A percentile compares a stretch with the other conserved stretches of the same genome.
phyloP scores from a whole-genome alignment of 805 yeast species.

The Candida endomychidarum region DNA sequence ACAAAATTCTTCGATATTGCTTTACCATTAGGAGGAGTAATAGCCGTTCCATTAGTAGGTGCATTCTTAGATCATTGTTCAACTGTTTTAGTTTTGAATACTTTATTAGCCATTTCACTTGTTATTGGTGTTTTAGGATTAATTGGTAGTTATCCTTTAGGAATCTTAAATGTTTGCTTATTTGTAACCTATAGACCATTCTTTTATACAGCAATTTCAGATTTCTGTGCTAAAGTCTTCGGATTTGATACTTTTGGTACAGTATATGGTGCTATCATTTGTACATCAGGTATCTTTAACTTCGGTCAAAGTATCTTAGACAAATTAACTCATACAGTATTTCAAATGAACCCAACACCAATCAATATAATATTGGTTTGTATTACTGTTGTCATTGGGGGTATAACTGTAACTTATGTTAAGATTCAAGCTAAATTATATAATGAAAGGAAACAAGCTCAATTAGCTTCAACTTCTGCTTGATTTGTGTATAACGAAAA shows the following conservation, averaged over 20 bases:
- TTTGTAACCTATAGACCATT: conserved; percentile 58
- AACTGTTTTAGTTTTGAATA: conserved; percentile 43
- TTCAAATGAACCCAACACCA: conserved; percentile 57
- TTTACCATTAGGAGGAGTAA: conserved; percentile 55
- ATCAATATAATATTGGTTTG: conserved; percentile 41
- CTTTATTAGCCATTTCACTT: conserved; percentile 41
- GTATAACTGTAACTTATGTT: conserved; percentile 41
- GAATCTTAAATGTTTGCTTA: conserved; percentile 44
- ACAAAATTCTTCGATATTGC: conserved; percentile 53
- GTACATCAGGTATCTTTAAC: conserved; percentile 52
- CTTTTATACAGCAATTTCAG: conserved; percentile 57
- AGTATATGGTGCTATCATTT: conserved; percentile 56
- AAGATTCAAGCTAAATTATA: conserved; percentile 13
- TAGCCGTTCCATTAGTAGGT: conserved; percentile 57
- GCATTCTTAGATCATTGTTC: conserved; percentile 49
- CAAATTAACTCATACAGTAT: conserved; percentile 48
- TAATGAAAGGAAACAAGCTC: conserved; percentile 13
- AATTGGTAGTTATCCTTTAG: conserved; percentile 39
- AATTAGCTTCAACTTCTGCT: conserved; percentile 6
- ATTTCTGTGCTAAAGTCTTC: conserved; percentile 61
- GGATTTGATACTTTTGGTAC: conserved; percentile 63
- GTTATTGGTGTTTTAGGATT: conserved; percentile 51
- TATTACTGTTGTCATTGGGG: conserved; percentile 45
- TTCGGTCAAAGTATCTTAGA: conserved; percentile 49
- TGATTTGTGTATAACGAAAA: not conserved